These are phyloP conservation scores for Jaapia argillacea DNA, from an alignment of 768 basidiomycete species.

Conservation along the genomic window DNA sequence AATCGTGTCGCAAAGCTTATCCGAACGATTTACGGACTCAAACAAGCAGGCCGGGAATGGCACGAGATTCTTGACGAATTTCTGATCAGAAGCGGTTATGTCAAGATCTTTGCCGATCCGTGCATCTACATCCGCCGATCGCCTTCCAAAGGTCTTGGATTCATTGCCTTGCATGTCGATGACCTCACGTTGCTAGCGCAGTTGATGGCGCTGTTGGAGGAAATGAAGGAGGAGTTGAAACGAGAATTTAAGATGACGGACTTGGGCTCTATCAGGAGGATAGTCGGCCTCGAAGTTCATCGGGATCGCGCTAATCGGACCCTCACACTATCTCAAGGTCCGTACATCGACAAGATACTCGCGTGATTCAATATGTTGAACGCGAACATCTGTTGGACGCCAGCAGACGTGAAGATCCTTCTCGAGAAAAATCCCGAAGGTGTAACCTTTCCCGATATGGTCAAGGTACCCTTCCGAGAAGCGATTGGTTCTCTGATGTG, in stretches of 20 bases:
- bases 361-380: slow-evolving; percentile 16
- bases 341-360: slow-evolving; percentile 22
- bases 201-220: background rate
- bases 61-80: background rate
- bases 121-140: background rate
- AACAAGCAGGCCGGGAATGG: slow-evolving; percentile 8
- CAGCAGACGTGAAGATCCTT: slow-evolving; percentile 13
- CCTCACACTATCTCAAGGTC: slow-evolving; percentile 20
- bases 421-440: slow-evolving; percentile 1
- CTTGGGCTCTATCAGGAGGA: slow-evolving; percentile 8
- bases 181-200: slow-evolving; percentile 1
- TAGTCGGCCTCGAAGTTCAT: slow-evolving; percentile 11
- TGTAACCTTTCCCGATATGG: background rate
- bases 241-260: slow-evolving; percentile 3
- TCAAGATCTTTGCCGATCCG: slow-evolving; percentile 1
- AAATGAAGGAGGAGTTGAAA: background rate
- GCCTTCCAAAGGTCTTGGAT: background rate
- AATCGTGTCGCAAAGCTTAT: background rate
- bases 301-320: slow-evolving; percentile 9
- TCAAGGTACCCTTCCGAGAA: slow-evolving; percentile 1
- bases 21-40: background rate
- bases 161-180: slow-evolving; percentile 5
- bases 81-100: background rate
- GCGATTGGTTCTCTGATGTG: slow-evolving; percentile 20
- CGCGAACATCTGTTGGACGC: slow-evolving; percentile 14